Percentiles rank a stretch among this genome's conserved stretches.
Conservation (phyloP, 306 rosid species). For the Datisca glomerata region DNA sequence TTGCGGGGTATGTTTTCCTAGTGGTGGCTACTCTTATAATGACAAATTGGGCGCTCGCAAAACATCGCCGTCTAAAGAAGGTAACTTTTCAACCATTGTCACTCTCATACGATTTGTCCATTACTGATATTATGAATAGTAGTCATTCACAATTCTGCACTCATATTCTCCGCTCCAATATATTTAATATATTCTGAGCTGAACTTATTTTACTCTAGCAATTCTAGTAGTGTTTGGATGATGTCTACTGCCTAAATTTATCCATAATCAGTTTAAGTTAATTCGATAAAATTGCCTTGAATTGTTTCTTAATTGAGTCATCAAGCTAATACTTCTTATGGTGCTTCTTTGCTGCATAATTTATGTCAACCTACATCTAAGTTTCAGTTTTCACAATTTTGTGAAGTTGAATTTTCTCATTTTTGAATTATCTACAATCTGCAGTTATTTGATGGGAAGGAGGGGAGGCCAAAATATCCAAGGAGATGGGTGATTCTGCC, state of each 20-base stretch:
- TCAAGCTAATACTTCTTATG: too few relatives aligned
- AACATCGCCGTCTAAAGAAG: slow-evolving; percentile 94
- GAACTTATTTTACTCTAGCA: too few relatives aligned
- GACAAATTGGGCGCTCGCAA: slow-evolving; percentile 95
- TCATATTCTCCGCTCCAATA: too few relatives aligned
- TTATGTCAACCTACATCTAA: too few relatives aligned
- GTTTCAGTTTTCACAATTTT: not conserved
- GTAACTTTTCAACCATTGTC: slow-evolving; percentile 13
- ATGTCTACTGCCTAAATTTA: too few relatives aligned
- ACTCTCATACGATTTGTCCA: not conserved
- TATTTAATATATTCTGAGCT: too few relatives aligned
- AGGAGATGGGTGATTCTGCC: slow-evolving; percentile 86
- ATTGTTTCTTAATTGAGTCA: too few relatives aligned
- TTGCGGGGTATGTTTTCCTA: slow-evolving; percentile 70
- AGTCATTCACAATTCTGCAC: too few relatives aligned
- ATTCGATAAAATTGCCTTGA: too few relatives aligned
- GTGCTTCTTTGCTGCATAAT: too few relatives aligned
- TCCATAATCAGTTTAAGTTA: too few relatives aligned
- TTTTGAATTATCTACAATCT: slow-evolving; percentile 5
- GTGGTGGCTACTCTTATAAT: slow-evolving; percentile 73
- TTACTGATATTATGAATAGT: not conserved
- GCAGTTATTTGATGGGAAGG: slow-evolving; percentile 95
- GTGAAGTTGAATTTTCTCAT: not conserved
- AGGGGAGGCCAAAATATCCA: slow-evolving; percentile 75
- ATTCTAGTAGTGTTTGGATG: too few relatives aligned